These are phyloP conservation scores for Sicyos baderoa DNA, from an alignment of 306 rosid genomes.

Conservation along the genomic window DNA sequence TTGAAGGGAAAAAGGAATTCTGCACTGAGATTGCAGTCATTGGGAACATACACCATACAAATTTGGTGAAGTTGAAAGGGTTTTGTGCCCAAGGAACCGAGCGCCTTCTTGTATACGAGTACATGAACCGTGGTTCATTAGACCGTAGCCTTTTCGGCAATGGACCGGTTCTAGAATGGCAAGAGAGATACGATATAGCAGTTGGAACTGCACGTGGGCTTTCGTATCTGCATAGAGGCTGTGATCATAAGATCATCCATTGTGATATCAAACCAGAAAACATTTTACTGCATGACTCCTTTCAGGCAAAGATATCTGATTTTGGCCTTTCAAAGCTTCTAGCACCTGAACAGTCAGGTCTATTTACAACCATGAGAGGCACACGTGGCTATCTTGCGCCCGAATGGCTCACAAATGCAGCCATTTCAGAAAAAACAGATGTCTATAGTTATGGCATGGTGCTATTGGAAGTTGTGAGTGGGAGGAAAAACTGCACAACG, in stretches of 20 bases:
- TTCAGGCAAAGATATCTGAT: constrained; percentile 80
- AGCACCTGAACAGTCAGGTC: constrained; percentile 64
- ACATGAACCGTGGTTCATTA: constrained; percentile 82
- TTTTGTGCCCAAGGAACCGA: constrained; percentile 75
- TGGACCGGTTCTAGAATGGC: constrained; percentile 81
- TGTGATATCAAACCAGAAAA: constrained; percentile 93
- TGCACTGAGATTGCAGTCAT: constrained; percentile 84
- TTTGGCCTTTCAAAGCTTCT: constrained; percentile 87
- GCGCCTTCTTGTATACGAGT: constrained; percentile 70
- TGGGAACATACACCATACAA: constrained; percentile 75
- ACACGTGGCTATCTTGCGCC: constrained; percentile 94
- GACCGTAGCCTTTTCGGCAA: constrained; percentile 66
- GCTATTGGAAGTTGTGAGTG: constrained; percentile 69
- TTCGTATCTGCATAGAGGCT: constrained; percentile 73
- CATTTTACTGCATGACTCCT: constrained; percentile 65
- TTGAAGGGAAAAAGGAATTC: constrained; percentile 81
- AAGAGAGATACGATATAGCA: constrained; percentile 70
- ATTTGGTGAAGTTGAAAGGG: constrained; percentile 71
- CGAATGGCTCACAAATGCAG: constrained; percentile 85
- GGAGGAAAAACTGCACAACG: constrained; percentile 58
- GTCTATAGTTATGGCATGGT: constrained; percentile 94
- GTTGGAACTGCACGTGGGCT: constrained; percentile 89
- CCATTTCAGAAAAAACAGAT: constrained; percentile 79
- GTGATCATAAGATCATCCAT: constrained; percentile 76
- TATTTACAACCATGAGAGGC: constrained; percentile 93